Base-by-base conservation (phyloP, 2,329 filamentous ascomycete genomes). In the Xylariaceae sp. region DNA sequence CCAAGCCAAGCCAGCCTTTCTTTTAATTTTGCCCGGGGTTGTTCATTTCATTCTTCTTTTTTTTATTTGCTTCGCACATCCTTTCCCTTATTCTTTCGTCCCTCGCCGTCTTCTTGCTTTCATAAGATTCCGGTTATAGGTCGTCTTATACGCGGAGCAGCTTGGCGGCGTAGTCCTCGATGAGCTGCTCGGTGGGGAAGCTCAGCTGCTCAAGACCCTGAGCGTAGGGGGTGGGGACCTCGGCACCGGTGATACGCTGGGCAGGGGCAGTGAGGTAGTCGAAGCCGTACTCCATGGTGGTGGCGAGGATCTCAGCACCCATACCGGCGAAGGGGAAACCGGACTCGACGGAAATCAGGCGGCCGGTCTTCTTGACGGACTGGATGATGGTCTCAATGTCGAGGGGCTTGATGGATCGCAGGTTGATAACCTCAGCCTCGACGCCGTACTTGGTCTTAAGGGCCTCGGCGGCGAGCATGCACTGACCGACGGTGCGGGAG, bases 281-380 rank as follows among this genome's bases (percentile, higher is more conserved):
- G 74, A 97, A 99, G 65, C 86, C 92, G 77, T 97, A 99, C 80
- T 99, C 94, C 88, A 96, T 96, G 64, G 91, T 88, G 62, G 97
- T 82, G 61, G 94, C 94, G 65, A 99, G 85, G 70, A 99, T 92
- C 80, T 99, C 94, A 59, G 93, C 85, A 61, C 88, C 85, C 68
- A 99, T 91, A 74, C 94, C 94, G 74, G 92, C 99, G 71, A 90
- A 90, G 64, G 94, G 94, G 85, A 92, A 99, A 66, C 93, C 94
- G 59, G 92, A 97, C 79, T 97, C 93, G 68, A 99, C 91, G 48
- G 86, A 87, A 75, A 99, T 83, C 64, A 99, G 85, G 72, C 88
- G 89, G 75, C 90, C 88, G 15, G 94, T 99, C 88, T 99, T 99
- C 89, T 99, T 97, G 74, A 99, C 88, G 10, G 92, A 97, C 76